phyloP scores from a whole-genome alignment of 2,329 filamentous ascomycete genomes.

The Aspergillus sp. region DNA sequence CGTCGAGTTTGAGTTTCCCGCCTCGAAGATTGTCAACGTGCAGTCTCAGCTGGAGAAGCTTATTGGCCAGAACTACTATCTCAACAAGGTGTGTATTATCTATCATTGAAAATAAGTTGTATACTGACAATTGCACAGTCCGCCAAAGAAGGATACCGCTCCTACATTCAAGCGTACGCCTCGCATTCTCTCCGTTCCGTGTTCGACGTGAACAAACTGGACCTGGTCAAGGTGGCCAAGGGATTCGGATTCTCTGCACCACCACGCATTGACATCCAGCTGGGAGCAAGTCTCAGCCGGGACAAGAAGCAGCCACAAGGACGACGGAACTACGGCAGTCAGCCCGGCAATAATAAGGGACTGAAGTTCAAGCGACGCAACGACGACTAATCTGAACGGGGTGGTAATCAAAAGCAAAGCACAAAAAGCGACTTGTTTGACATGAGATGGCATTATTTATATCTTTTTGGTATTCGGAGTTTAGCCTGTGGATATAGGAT shows the following conservation, averaged over 20 bases:
- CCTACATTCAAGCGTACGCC: constrained; percentile 92
- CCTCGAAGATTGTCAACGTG: constrained; percentile 86
- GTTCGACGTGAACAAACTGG: constrained; percentile 77
- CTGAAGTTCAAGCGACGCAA: constrained; percentile 49
- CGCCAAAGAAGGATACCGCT: constrained; percentile 71
- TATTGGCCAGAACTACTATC: constrained; percentile 92
- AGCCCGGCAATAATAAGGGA: constrained; percentile 58
- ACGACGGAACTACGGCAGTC: constrained; percentile 70
- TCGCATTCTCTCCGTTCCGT: constrained; percentile 78
- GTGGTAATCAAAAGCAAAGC: constrained; percentile 22
- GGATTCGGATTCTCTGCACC: constrained; percentile 75
- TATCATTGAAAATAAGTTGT: neutral
- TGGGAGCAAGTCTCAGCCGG: constrained; percentile 70
- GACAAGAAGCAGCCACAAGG: constrained; percentile 64
- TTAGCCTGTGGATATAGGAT: constrained; percentile 19
- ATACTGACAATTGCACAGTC: constrained; percentile 36
- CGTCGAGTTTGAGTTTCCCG: constrained; percentile 92
- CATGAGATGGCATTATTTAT: constrained; percentile 13
- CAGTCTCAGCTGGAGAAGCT: constrained; percentile 90
- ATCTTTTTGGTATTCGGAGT: constrained; percentile 17
- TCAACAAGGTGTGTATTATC: constrained; percentile 65
- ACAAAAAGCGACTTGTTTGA: constrained; percentile 15
- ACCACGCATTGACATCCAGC: constrained; percentile 71
- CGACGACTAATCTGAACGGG: constrained; percentile 15
- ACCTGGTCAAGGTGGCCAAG: constrained; percentile 79